Conservation (phyloP, 371 early-diverging fungal species). For the Nematocida minor region DNA sequence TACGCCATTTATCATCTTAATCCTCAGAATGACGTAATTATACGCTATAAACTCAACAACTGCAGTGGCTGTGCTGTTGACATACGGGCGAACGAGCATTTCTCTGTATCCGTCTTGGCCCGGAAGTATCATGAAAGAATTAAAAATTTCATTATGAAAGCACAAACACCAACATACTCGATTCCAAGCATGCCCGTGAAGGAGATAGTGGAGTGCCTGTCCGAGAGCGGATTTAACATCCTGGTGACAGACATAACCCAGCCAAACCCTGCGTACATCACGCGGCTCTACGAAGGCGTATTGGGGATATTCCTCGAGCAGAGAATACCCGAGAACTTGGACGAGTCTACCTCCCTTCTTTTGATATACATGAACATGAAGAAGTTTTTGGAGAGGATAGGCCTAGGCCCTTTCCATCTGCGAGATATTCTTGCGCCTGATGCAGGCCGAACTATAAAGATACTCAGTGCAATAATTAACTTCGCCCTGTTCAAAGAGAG, state of each 20-base stretch:
- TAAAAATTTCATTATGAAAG: conserved; percentile 38
- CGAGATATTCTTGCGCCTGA: conserved; percentile 24
- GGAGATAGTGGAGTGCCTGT: conserved; percentile 37
- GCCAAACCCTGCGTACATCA: conserved; percentile 33
- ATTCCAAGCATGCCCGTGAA: conserved; percentile 28
- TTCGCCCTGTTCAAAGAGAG: conserved; percentile 44
- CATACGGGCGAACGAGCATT: conserved; percentile 14
- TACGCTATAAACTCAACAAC: conserved; percentile 31
- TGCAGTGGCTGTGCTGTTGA: conserved; percentile 2
- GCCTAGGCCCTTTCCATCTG: conserved; percentile 15
- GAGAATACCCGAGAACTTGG: conserved; percentile 1
- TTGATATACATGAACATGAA: conserved; percentile 16
- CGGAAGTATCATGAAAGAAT: conserved; percentile 18
- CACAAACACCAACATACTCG: conserved; percentile 15
- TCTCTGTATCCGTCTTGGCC: background rate
- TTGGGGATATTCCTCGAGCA: conserved; percentile 46
- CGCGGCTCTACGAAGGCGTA: conserved; percentile 48
- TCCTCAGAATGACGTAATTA: background rate
- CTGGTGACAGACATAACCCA: conserved; percentile 6
- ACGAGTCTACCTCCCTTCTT: conserved; percentile 15
- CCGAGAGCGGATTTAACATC: conserved; percentile 48
- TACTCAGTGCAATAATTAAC: conserved; percentile 40
- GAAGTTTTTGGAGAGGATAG: conserved; percentile 36
- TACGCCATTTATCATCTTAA: conserved; percentile 14
- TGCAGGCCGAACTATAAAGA: conserved; percentile 6